Evolutionary conservation across 805 yeast species (phyloP).

Genomic region (Lachancea fermentati): DNA sequence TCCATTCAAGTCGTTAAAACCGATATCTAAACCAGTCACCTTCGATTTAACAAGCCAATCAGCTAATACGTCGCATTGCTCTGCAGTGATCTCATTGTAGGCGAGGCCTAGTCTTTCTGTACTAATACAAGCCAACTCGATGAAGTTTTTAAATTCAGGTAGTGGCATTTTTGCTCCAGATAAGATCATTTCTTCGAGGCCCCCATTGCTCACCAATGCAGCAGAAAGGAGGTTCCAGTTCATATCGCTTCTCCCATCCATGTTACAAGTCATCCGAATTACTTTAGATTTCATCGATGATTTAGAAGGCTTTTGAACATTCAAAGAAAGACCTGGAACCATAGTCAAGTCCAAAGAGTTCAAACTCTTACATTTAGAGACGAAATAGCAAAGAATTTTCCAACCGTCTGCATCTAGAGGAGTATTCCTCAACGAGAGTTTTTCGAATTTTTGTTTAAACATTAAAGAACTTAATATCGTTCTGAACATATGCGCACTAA

Average conservation of each 20-base stretch:
- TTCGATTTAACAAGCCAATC: constrained; percentile 46
- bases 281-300: constrained; percentile 24
- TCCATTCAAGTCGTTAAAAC: constrained; percentile 63
- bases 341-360: constrained; percentile 60
- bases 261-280: constrained; percentile 35
- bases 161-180: constrained; percentile 70
- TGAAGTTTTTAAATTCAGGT: constrained; percentile 52
- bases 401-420: constrained; percentile 73
- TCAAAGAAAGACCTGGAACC: constrained; percentile 34
- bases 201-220: constrained; percentile 66
- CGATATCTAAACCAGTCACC: constrained; percentile 71
- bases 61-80: constrained; percentile 54
- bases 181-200: constrained; percentile 72
- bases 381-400: constrained; percentile 72
- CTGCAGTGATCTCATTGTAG: constrained; percentile 55
- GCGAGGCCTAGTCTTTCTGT: constrained; percentile 75
- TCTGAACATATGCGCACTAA: constrained; percentile 71
- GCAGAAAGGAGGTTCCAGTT: constrained; percentile 82
- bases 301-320: constrained; percentile 36
- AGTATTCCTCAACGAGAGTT: constrained; percentile 74
- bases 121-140: constrained; percentile 51
- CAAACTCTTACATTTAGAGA: constrained; percentile 55
- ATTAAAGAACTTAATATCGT: constrained; percentile 60
- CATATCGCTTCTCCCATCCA: constrained; percentile 54
- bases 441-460: constrained; percentile 58